Evolutionary conservation across 2,329 filamentous ascomycete genomes (phyloP).

Genomic region (Clarireedia homoeocarpa): DNA sequence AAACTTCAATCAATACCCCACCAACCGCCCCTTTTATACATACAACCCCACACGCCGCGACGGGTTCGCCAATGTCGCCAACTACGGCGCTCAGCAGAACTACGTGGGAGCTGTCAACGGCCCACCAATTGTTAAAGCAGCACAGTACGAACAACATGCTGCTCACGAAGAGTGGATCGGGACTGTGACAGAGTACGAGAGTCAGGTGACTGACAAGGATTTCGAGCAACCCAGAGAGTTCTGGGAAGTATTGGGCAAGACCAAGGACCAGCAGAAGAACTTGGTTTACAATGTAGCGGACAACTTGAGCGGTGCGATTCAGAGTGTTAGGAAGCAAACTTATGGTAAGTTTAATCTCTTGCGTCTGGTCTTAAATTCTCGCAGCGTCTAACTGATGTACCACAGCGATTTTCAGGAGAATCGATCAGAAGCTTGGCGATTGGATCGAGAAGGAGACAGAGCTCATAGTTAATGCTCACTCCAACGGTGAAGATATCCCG

Average conservation of each 20-base stretch:
- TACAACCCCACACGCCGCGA: slow-evolving; percentile 13
- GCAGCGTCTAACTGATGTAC: too few species aligned
- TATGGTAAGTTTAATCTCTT: too few species aligned
- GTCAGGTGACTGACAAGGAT: slow-evolving; percentile 30
- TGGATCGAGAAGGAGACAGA: too few species aligned
- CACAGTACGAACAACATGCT: background rate
- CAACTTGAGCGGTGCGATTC: slow-evolving; percentile 41
- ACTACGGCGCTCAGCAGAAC: background rate
- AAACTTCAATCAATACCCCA: slow-evolving; percentile 44
- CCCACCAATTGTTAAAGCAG: background rate
- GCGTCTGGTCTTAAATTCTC: too few species aligned
- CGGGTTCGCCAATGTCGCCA: background rate
- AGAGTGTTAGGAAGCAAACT: too few species aligned
- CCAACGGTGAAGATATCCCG: too few species aligned
- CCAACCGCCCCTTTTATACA: slow-evolving; percentile 7
- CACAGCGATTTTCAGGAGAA: too few species aligned
- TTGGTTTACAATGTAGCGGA: slow-evolving; percentile 29
- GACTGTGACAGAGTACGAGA: background rate
- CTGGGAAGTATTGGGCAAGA: slow-evolving; percentile 23
- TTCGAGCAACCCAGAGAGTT: slow-evolving; percentile 31
- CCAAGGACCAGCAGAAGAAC: slow-evolving; percentile 8
- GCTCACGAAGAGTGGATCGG: background rate
- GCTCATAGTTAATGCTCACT: too few species aligned
- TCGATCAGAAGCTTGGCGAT: too few species aligned
- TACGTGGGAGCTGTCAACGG: background rate